These are phyloP conservation scores for Cladosporium oxysporum DNA, from an alignment of 2,329 filamentous ascomycete species.

Conservation along the genomic window DNA sequence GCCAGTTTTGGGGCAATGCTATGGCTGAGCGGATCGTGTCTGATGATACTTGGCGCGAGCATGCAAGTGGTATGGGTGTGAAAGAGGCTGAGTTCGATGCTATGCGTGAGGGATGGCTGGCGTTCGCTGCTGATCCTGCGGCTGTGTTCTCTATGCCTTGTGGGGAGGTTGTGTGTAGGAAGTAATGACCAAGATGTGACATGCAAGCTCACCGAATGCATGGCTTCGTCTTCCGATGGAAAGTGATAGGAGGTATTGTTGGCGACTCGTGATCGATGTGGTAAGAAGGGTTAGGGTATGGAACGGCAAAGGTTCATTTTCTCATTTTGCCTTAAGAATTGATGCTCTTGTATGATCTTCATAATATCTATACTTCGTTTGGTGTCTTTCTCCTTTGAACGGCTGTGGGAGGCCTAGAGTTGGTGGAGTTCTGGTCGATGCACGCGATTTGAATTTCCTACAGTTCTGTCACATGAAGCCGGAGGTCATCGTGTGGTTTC, in stretches of 20 bases:
- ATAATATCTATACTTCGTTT: not conserved
- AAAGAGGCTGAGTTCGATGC: not conserved
- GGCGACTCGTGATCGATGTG: not conserved
- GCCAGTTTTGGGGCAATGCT: not conserved
- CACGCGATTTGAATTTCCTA: not conserved
- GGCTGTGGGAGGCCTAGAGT: not conserved
- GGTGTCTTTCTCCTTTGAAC: not conserved
- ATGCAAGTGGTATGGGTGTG: not conserved
- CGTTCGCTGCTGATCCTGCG: not conserved
- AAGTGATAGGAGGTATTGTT: not conserved
- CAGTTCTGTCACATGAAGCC: not conserved
- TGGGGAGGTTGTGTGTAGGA: not conserved
- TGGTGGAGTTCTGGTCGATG: not conserved
- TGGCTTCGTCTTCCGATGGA: not conserved
- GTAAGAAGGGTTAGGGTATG: not conserved
- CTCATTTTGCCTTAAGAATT: not conserved
- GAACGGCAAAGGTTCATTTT: not conserved
- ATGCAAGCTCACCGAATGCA: not conserved
- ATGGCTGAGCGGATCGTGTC: not conserved
- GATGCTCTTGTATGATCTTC: not conserved
- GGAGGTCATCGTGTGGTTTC: not conserved
- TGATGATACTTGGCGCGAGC: not conserved
- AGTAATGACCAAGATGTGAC: not conserved
- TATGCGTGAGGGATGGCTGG: not conserved
- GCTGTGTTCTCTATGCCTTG: slow-evolving; percentile 7